These are phyloP conservation scores for Paulownia fortunei DNA, from an alignment of 257 asterid genomes.

Conservation along the genomic window DNA sequence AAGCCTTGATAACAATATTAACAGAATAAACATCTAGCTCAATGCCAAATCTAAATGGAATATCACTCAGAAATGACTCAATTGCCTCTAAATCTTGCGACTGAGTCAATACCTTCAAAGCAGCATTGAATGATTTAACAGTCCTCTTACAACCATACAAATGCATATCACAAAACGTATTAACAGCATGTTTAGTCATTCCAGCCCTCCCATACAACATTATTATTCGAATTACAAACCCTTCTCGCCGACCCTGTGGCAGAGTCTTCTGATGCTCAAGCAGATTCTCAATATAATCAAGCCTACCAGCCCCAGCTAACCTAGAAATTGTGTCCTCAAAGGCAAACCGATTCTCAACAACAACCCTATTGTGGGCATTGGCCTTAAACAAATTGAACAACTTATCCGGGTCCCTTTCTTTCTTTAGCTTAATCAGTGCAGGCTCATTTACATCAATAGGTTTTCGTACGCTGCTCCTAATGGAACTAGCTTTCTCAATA, in stretches of 20 bases:
- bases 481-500: constrained; percentile 26
- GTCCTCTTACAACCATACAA: constrained; percentile 70
- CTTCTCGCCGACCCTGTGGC: constrained; percentile 92
- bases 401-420: constrained; percentile 74
- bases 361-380: constrained; percentile 70
- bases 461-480: constrained; percentile 24
- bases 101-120: constrained; percentile 68
- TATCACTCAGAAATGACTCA: constrained; percentile 58
- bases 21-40: constrained; percentile 58
- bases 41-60: constrained; percentile 50
- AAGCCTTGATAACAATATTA: constrained; percentile 69
- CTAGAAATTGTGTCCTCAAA: constrained; percentile 78
- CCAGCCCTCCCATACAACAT: constrained; percentile 80
- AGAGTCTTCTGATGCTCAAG: constrained; percentile 86
- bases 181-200: constrained; percentile 66
- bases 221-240: constrained; percentile 74
- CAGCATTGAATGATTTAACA: constrained; percentile 83
- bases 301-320: constrained; percentile 76
- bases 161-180: constrained; percentile 77
- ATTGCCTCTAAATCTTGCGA: constrained; percentile 61
- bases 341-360: constrained; percentile 74
- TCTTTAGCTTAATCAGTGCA: constrained; percentile 70
- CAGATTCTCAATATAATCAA: constrained; percentile 73
- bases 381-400: constrained; percentile 73
- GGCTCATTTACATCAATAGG: constrained; percentile 55